These are phyloP conservation scores for Myrmaecium sp. DNA, from an alignment of 2,329 filamentous ascomycete species.

Conservation along the genomic window DNA sequence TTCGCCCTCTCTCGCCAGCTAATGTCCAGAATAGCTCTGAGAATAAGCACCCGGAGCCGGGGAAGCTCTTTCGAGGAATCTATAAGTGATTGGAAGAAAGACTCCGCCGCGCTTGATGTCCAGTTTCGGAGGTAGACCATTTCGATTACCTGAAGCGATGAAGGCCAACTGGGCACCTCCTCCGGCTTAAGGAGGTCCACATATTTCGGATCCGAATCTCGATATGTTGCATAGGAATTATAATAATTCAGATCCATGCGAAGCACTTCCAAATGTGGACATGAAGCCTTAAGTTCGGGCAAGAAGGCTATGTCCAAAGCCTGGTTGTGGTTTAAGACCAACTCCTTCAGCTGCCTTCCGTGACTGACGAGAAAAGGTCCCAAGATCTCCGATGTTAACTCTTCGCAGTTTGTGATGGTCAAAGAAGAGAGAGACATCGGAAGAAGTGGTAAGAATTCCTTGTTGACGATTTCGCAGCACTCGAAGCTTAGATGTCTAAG, in stretches of 20 bases:
- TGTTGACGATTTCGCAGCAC: conserved; percentile 55
- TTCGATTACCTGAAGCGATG: conserved; percentile 51
- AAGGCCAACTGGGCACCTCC: conserved; percentile 65
- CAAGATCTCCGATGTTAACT: conserved; percentile 51
- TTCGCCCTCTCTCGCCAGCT: conserved; percentile 64
- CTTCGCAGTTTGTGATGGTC: conserved; percentile 63
- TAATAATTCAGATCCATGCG: conserved; percentile 68
- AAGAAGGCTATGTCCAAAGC: conserved; percentile 63
- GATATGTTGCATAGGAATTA: conserved; percentile 48
- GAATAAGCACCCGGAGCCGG: conserved; percentile 49
- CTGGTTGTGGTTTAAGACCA: conserved; percentile 65
- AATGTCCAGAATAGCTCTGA: conserved; percentile 59
- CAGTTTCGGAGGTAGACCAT: conserved; percentile 64
- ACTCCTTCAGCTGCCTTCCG: conserved; percentile 47
- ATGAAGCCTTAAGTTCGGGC: conserved; percentile 44
- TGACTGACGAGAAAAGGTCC: conserved; percentile 47
- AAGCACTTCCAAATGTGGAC: conserved; percentile 53
- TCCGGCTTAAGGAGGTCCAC: conserved; percentile 43
- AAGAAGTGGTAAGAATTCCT: conserved; percentile 48
- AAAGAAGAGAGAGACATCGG: conserved; percentile 50
- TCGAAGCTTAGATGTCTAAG: conserved; percentile 57
- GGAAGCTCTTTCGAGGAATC: conserved; percentile 50
- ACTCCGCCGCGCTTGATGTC: conserved; percentile 50
- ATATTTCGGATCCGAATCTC: conserved; percentile 61
- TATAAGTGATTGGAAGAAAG: conserved; percentile 64